Evolutionary conservation across 2,329 filamentous ascomycete species (phyloP).

Genomic region (Clonostachys sp.): DNA sequence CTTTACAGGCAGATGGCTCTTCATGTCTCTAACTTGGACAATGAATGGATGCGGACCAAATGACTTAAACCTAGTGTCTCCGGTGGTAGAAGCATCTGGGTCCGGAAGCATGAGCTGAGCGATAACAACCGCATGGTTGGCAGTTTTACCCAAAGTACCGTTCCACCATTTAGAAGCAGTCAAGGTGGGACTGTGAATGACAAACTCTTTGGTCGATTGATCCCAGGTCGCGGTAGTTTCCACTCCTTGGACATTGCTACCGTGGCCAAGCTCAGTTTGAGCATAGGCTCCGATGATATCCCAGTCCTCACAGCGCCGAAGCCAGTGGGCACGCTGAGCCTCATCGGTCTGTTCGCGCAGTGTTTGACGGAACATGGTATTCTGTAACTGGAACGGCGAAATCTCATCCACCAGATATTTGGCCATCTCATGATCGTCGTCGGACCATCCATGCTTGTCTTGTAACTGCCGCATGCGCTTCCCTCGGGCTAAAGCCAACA

Average conservation of each 20-base stretch:
- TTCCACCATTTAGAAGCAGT: constrained; percentile 85
- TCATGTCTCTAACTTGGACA: constrained; percentile 66
- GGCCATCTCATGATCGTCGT: background rate
- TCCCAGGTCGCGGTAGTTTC: constrained; percentile 4
- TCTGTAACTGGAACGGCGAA: background rate
- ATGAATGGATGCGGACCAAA: constrained; percentile 76
- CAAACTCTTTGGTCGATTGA: constrained; percentile 49
- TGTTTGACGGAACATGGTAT: constrained; percentile 2
- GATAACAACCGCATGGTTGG: constrained; percentile 76
- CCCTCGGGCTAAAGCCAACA: background rate
- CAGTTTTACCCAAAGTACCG: constrained; percentile 68
- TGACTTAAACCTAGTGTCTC: constrained; percentile 47
- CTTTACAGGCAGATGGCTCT: constrained; percentile 65
- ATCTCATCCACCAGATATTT: background rate
- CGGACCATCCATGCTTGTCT: background rate
- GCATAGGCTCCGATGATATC: constrained; percentile 2
- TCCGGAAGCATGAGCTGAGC: constrained; percentile 61
- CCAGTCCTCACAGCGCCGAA: background rate
- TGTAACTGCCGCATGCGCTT: background rate
- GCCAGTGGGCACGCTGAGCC: background rate
- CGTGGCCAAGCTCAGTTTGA: constrained; percentile 3
- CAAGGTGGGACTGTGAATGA: constrained; percentile 66
- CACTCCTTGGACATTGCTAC: constrained; percentile 1
- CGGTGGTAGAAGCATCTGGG: background rate
- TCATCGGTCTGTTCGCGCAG: background rate